Conservation (phyloP, 306 rosid species). For the Senna tora region DNA sequence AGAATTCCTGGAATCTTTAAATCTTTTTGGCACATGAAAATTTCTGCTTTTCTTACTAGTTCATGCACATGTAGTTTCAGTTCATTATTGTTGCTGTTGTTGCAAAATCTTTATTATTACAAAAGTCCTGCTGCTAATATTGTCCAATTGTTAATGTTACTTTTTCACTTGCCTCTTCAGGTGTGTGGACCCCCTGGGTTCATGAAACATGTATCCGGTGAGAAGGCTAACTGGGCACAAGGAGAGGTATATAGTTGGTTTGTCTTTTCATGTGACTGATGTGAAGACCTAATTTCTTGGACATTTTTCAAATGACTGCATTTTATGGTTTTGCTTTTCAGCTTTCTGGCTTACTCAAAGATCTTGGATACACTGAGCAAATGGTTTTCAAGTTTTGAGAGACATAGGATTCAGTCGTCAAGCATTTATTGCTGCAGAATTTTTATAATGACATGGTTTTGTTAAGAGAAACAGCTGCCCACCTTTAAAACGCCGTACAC, state of each 20-base stretch:
- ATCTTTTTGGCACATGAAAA: not conserved
- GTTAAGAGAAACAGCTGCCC: conserved; percentile 30
- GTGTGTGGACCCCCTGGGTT: conserved; percentile 98
- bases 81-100: not conserved
- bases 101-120: not conserved
- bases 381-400: conserved; percentile 96
- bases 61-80: conserved; percentile 11
- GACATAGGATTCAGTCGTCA: conserved; percentile 25
- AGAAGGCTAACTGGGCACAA: conserved; percentile 80
- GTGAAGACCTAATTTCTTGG: conserved; percentile 11
- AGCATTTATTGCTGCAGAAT: conserved; percentile 12
- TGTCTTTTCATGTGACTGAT: conserved; percentile 8
- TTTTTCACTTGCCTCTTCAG: conserved; percentile 48
- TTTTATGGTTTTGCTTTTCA: conserved; percentile 43
- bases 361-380: conserved; percentile 83
- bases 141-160: conserved; percentile 10
- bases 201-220: conserved; percentile 91
- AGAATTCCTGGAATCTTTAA: not conserved
- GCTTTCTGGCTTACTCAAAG: conserved; percentile 88
- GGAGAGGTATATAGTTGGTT: conserved; percentile 78
- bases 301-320: not conserved
- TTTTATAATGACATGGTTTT: conserved; percentile 40
- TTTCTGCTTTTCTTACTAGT: conserved; percentile 8
- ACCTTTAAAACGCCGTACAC: conserved; percentile 7
- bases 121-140: not conserved